A percentile compares a stretch with the other conserved stretches of the same genome.
Conservation (phyloP, 768 basidiomycete genomes). For the Pulveroboletus ravenelii region DNA sequence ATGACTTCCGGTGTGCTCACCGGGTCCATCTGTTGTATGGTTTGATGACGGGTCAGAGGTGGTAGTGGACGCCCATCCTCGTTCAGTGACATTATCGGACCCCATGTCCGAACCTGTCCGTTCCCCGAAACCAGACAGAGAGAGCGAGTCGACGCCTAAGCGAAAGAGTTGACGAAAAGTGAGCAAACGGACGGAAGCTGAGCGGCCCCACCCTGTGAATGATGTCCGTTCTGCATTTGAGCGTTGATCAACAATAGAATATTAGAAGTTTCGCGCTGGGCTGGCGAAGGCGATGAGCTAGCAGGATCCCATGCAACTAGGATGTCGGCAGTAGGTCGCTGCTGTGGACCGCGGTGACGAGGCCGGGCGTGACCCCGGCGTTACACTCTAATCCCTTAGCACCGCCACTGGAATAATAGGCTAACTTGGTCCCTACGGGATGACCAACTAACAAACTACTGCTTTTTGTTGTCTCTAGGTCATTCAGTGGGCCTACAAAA, state of each 20-base stretch:
- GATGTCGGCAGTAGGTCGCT: slow-evolving; percentile 2
- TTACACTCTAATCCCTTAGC: not conserved
- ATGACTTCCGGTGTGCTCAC: slow-evolving; percentile 29
- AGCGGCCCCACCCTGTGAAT: slow-evolving; percentile 18
- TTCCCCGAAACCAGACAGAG: slow-evolving; percentile 14
- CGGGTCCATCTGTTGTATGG: slow-evolving; percentile 31
- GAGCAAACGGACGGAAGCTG: not conserved
- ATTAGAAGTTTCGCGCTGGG: not conserved
- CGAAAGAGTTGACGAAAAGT: slow-evolving; percentile 3
- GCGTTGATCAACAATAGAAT: not conserved
- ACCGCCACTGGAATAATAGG: slow-evolving; percentile 13
- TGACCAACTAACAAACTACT: not conserved
- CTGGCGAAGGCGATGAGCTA: slow-evolving; percentile 1
- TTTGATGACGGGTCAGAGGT: slow-evolving; percentile 46
- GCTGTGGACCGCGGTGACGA: slow-evolving; percentile 5
- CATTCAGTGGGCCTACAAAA: not conserved
- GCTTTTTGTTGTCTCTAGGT: not conserved
- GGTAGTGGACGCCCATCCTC: slow-evolving; percentile 44
- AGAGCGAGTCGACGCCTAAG: slow-evolving; percentile 18
- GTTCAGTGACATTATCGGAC: slow-evolving; percentile 55
- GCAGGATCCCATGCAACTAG: not conserved
- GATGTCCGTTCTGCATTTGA: slow-evolving; percentile 31
- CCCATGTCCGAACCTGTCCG: slow-evolving; percentile 29
- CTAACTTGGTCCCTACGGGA: not conserved
- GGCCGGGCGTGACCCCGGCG: slow-evolving; percentile 5